Evolutionary conservation across 2,329 filamentous ascomycete species (phyloP), one percentile per base, ranked within the genome.

Genomic region (Ciborinia camelliae): DNA sequence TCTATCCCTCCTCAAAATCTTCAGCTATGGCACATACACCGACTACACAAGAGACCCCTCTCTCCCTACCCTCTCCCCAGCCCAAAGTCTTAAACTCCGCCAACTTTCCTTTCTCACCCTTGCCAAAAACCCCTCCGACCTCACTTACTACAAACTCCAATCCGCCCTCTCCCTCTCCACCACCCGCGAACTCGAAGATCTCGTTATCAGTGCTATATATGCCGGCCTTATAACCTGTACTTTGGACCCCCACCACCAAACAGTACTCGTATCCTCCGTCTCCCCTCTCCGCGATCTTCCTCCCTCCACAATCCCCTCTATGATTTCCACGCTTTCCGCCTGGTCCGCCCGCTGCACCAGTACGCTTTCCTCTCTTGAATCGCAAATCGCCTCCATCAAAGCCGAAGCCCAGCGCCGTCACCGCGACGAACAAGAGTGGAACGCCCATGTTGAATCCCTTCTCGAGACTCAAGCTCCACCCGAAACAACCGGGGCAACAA

Each of bases 141-240:
- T 98, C 30, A 89, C 84, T 60, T 99, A 99, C 79, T 74, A 80
- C 26, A 80, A 84, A 39, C 86, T 98, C 28, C 85, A 88, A 72
- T 69, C 76, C 8, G 81, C 84, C 0, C 86, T 99, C 52, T 85
- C 83, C 63, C 86, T 98, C 20, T 74, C 83, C 37, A 85, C 84
- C 41, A 75, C 84, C 30, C 83, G 89, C 50, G 86, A 90, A 52
- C 86, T 99, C 63, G 95, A 99, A 80, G 86, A 89, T 69, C 85
- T 97, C 66, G 87, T 98, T 70, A 95, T 94, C 71, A 87, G 87
- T 45, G 90, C 92, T 71, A 90, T 97, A 74, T 98, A 97, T 79
- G 87, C 90, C 7, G 90, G 90, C 48, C 85, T 99, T 2, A 79
- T 99, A 57, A 84, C 85, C 47, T 94, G 89, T 8, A 93, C 91